Evolutionary conservation across 768 basidiomycete species (phyloP).

Genomic region (Auriculariales sp.): DNA sequence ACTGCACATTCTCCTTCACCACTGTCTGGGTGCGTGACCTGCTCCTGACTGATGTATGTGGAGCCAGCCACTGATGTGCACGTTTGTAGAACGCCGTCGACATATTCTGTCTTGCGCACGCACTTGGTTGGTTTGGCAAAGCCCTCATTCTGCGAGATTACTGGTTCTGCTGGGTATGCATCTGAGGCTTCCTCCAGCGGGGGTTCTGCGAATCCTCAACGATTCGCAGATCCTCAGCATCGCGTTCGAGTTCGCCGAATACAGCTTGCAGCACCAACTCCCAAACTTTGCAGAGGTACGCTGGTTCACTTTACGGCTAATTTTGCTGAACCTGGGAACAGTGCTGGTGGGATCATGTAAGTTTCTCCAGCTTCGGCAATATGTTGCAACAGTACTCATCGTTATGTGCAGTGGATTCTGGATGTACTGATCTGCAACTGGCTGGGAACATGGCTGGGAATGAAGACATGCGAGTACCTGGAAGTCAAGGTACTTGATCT

Average conservation of each 20-base stretch:
- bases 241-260: constrained; percentile 80
- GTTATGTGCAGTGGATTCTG: constrained; percentile 52
- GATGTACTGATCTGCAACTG: constrained; percentile 83
- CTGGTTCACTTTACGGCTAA: not conserved
- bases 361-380: constrained; percentile 13
- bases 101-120: constrained; percentile 75
- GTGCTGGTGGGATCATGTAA: constrained; percentile 92
- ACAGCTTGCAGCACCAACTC: constrained; percentile 77
- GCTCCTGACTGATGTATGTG: not conserved
- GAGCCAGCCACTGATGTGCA: not conserved
- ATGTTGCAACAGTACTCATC: not conserved
- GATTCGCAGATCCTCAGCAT: constrained; percentile 59
- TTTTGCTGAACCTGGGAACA: constrained; percentile 16
- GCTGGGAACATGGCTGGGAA: constrained; percentile 74
- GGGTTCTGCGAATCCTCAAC: not conserved
- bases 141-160: constrained; percentile 82
- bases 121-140: constrained; percentile 84
- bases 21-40: constrained; percentile 48
- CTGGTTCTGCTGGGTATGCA: constrained; percentile 81
- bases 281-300: constrained; percentile 73
- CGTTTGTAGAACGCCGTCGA: constrained; percentile 54
- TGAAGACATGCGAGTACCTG: constrained; percentile 77
- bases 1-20: constrained; percentile 46
- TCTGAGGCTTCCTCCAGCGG: not conserved
- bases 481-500: constrained; percentile 56